Evolutionary conservation across 306 rosid genomes (phyloP).

Genomic region (Cicer cuneatum): DNA sequence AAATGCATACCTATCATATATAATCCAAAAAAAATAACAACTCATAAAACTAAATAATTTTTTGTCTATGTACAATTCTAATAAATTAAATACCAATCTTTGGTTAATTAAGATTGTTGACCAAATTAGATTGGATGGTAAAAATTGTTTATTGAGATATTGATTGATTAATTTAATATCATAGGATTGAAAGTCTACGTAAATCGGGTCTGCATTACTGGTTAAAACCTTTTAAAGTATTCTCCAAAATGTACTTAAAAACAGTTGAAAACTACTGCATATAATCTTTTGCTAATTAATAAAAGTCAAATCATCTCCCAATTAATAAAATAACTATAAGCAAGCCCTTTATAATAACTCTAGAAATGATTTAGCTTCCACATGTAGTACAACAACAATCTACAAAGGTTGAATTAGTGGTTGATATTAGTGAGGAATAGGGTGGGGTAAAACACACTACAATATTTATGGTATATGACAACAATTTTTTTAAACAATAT

Average conservation of each 20-base stretch:
- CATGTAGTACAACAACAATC: constrained; percentile 36
- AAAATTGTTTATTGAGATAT: constrained; percentile 28
- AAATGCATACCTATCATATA: no score
- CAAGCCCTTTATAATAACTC: background rate
- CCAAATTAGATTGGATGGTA: constrained; percentile 16
- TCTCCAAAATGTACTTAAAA: constrained; percentile 20
- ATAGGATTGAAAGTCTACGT: constrained; percentile 28
- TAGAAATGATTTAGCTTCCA: background rate
- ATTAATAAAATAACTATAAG: constrained; percentile 7
- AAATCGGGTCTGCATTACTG: constrained; percentile 10
- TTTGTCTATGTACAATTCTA: no score
- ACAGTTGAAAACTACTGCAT: background rate
- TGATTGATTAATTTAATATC: constrained; percentile 16
- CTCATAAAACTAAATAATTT: no score
- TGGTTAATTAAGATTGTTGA: constrained; percentile 31
- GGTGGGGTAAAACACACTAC: no score
- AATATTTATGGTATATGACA: no score
- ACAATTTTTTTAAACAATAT: no score
- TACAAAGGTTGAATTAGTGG: background rate
- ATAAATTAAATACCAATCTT: no score
- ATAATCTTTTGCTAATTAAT: no score
- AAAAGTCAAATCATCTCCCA: constrained; percentile 47
- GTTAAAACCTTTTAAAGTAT: constrained; percentile 1
- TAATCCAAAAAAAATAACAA: no score
- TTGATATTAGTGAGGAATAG: no score